phyloP scores from a whole-genome alignment of 176 grass and related monocot genomes.

The Rhynchospora tenuis region DNA sequence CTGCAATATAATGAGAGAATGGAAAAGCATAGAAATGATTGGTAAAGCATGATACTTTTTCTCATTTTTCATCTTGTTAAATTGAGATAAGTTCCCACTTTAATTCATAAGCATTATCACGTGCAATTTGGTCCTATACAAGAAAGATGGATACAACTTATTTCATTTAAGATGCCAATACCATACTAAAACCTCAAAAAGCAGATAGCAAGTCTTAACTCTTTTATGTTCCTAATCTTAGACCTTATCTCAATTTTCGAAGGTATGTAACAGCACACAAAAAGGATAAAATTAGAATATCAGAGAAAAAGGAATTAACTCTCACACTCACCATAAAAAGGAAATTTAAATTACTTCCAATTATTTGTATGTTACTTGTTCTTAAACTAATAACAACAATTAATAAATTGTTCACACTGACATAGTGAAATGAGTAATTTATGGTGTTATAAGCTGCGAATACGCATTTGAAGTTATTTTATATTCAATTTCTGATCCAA shows the following conservation, averaged over 20 bases:
- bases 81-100: too few species aligned
- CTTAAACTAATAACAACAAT: neutral
- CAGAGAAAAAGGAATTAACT: neutral
- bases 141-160: neutral
- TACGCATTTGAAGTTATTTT: neutral
- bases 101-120: neutral
- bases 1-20: neutral
- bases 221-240: neutral
- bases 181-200: neutral
- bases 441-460: neutral
- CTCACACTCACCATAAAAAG: neutral
- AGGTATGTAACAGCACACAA: neutral
- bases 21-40: neutral
- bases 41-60: neutral
- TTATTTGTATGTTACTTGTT: too few species aligned
- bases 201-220: neutral
- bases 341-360: neutral
- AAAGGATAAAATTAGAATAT: neutral
- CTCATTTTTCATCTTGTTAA: neutral
- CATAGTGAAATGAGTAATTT: neutral
- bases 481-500: neutral
- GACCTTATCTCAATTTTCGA: neutral
- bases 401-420: neutral
- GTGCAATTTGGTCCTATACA: neutral
- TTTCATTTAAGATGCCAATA: neutral